Evolutionary conservation across 805 yeast species (phyloP), one percentile per base, ranked within the genome.

Genomic region (Zygoascus flipseniorum): DNA sequence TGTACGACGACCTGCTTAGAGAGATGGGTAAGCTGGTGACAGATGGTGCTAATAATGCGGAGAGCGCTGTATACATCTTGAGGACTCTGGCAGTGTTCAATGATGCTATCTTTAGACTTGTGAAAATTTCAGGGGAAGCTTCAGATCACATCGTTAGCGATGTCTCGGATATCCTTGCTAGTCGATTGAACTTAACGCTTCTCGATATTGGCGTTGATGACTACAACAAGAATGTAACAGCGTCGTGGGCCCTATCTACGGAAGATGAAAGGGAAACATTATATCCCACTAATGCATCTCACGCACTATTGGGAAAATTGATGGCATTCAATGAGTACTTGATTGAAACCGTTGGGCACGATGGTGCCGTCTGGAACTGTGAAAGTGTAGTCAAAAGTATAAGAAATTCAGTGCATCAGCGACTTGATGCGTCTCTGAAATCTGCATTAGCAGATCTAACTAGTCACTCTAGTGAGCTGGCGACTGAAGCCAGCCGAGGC

Each of bases 61-160:
- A 47, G 14, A 49, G 50, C 14, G 9, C 43, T 11, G 50, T 32
- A n/a, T 43, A 50, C 20, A 32, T 49, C 19, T 13, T 48, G 23
- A 20, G 52, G 31, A 31, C 50, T 10, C 26, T 32, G 26, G 18
- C 43, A 35, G 35, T 53, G 2, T 31, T 52, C 31, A 47, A 52
- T 31, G 31, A 18, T 14, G 26, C 47, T 41, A 42, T 50, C 28
- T 18, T 13, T 13, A n/a, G 48, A 31, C 47, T 42, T 10, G 47
- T 23, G 16, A 3, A 13, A 11, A 13, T 10, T 11, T 11, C 18
- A 6, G 18, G 20, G 5, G 9, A 13, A 42, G 45, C 45, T 11
- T 18, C 45, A 5, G 45, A 35, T 3, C 13, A 35, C 3, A 35
- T 35, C 8, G 39, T 35, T n/a, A 35, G 16, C 5, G 39, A 35